phyloP scores from a whole-genome alignment of 176 grass and related monocot species.

The Raddia distichophylla region DNA sequence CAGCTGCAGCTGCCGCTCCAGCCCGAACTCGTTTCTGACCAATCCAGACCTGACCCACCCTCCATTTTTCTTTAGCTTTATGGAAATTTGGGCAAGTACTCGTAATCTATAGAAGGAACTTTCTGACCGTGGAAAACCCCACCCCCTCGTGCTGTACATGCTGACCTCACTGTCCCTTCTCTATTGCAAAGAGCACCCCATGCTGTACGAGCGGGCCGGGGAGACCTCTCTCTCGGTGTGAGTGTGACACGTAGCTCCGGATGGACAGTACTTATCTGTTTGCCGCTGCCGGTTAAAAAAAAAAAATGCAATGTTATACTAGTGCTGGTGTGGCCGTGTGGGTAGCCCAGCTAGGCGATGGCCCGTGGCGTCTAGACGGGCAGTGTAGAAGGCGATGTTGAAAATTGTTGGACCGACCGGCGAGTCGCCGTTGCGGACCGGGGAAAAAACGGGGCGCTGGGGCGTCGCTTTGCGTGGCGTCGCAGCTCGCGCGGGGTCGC shows the following conservation, averaged over 20 bases:
- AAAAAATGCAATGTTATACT: neutral
- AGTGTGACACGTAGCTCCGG: neutral
- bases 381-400: slow-evolving; percentile 11
- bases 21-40: slow-evolving; percentile 6
- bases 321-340: neutral
- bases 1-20: neutral
- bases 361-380: neutral
- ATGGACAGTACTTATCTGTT: neutral
- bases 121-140: slow-evolving; percentile 31
- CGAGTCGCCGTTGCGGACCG: slow-evolving; percentile 20
- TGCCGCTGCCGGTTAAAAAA: neutral
- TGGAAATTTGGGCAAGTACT: neutral
- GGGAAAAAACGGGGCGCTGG: slow-evolving; percentile 1
- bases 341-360: neutral
- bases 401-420: slow-evolving; percentile 27
- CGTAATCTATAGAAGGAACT: slow-evolving; percentile 26
- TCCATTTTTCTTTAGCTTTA: neutral
- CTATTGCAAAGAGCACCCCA: neutral
- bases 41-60: neutral
- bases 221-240: too few species aligned
- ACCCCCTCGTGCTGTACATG: slow-evolving; percentile 25
- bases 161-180: neutral
- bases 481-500: neutral
- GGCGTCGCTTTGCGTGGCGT: slow-evolving; percentile 8
- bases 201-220: too few species aligned